Conservation (phyloP, 495 filamentous ascomycete genomes). For the Daldinia vernicosa region DNA sequence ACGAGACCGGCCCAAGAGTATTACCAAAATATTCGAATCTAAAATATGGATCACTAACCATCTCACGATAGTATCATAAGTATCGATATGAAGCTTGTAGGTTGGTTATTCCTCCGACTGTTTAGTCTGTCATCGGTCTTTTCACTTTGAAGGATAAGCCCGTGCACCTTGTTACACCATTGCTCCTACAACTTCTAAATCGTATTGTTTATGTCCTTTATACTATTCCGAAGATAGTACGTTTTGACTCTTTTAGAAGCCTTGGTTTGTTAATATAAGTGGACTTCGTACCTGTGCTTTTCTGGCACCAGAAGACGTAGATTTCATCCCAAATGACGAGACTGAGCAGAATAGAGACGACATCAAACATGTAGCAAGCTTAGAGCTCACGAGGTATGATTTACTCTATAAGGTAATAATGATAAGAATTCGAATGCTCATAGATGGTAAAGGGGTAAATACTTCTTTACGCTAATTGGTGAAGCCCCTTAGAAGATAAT, state of each 20-base stretch:
- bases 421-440: not conserved
- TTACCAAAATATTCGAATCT: not conserved
- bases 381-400: not conserved
- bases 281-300: too few species aligned
- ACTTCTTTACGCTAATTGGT: not conserved
- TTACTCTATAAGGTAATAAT: not conserved
- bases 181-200: not conserved
- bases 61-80: constrained; percentile 19
- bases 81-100: constrained; percentile 37
- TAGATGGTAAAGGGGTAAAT: not conserved
- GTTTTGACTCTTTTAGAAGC: too few species aligned
- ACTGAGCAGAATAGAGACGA: not conserved
- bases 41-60: constrained; percentile 6
- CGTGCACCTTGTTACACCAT: not conserved
- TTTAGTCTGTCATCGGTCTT: too few species aligned
- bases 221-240: too few species aligned
- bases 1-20: too few species aligned
- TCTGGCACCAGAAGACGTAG: too few species aligned
- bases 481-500: not conserved
- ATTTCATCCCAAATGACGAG: not conserved
- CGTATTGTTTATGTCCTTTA: too few species aligned
- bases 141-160: too few species aligned
- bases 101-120: constrained; percentile 26
- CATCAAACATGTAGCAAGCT: not conserved
- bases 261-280: too few species aligned